Evolutionary conservation across 768 basidiomycete species (phyloP), one percentile per base, ranked within the genome.

Genomic region (Pluteus cervinus): DNA sequence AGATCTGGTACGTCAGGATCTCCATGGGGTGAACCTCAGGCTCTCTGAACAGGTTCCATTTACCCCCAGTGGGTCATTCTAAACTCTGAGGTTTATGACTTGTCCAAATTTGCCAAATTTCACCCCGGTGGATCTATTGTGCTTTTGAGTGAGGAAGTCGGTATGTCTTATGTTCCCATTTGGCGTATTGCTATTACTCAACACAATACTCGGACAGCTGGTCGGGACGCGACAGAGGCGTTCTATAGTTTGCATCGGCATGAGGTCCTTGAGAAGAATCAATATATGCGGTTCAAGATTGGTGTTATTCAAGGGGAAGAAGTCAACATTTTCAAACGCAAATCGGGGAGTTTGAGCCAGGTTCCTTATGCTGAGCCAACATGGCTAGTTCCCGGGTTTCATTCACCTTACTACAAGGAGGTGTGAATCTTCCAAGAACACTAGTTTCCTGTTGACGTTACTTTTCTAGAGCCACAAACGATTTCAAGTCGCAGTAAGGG

Each of bases 311-410:
- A 70, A 33, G 87, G 78, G 31, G 70, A 85, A 62, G 57, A 72
- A 49, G 68, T 69, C 15, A 54, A 66, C 40, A 73, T 89, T 30
- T 52, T 65, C 33, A 55, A 65, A 20, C 71, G 65, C 14, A 55
- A 61, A 12, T 51, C 61, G 5, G 90, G 87, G 11, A 71, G 69
- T 36, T 48, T 86, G 34, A 86, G 83, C 45, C 62, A 65, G 26
- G 81, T 94, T 1, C 92, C 93, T 0, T 94, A 92, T 57, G 88
- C 79, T 0, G 92, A 96, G 54, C 86, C 92, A 4, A 81, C 78
- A 2, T 94, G 90, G 86, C 59, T 92, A 36, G 63, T 70, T 12
- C 42, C 50, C 16, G 84, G 80, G 12, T 91, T 77, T 63, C 66
- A 81, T 51, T 75, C 58, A 75, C 92, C 66, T 44, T 85, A 54